Base-by-base conservation (phyloP, 129 eudicot genomes). In the Rutidosis leptorrhynchoides region DNA sequence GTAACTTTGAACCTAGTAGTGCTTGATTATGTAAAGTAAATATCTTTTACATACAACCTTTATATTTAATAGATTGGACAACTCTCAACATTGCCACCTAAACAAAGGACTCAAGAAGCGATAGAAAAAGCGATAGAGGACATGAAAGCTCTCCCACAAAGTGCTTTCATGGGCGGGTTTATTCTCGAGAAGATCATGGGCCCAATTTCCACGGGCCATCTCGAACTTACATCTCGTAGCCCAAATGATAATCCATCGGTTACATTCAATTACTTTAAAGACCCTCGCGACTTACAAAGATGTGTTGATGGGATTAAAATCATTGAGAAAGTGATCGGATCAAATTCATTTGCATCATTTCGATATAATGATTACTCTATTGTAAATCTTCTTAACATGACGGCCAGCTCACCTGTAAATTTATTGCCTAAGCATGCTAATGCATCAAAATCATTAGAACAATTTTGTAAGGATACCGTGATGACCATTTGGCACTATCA, bases 401-500 rank as follows among this genome's bases (percentile, higher is more conserved):
- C 91, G 1, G 91, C 84, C 0, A 80, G 14, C 22, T 70, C 86
- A 1, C 92, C 92, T 0, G 74, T 93, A 3, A 93, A 94, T 37
- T 42, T 89, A 63, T 65, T 94, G 69, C 99, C 99, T 17, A 85
- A 79, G 58, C 97, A 89, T 61, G 72, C 83, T 6, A 94, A 94
- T 21, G 83, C 42, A 14, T 78, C 97, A 15, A 63, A 61, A 4
- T 89, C 96, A 12, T 65, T 89, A 62, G 97, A 94, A 55, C 97
- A 84, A 56, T 94, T 75, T 26, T 94, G 99, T 37, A 84, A 74
- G 76, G 97, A 89, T 53, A 89, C 92, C 0, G 99, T 94, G 67
- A 82, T 82, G 96, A 94, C 97, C 5, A 89, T 94, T 1, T 94
- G 95, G 95, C 99, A 94, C 63, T 94, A 86, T 53, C 99, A 94